phyloP scores from a whole-genome alignment of 1,284 basidiomycete genomes.

The Leccinum subfulvum region DNA sequence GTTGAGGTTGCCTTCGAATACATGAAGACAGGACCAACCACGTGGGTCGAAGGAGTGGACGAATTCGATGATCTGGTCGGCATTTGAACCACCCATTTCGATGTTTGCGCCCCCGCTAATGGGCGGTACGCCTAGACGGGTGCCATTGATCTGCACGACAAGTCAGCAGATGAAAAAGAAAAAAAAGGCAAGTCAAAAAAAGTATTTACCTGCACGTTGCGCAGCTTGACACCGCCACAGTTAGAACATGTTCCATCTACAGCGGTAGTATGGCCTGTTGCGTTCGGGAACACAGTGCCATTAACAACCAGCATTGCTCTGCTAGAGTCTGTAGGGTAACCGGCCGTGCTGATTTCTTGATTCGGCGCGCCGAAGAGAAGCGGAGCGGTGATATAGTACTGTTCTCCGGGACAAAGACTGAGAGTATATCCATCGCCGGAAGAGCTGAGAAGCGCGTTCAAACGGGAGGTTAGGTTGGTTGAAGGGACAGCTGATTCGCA shows the following conservation, averaged over 20 bases:
- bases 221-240: conserved; percentile 59
- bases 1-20: conserved; percentile 57
- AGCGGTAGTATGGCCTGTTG: conserved; percentile 67
- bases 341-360: conserved; percentile 78
- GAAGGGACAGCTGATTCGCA: conserved; percentile 58
- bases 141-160: conserved; percentile 59
- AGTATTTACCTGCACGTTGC: conserved; percentile 64
- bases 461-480: conserved; percentile 64
- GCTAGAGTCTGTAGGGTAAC: conserved; percentile 62
- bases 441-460: conserved; percentile 64
- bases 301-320: conserved; percentile 56
- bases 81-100: conserved; percentile 73
- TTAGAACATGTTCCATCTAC: conserved; percentile 60
- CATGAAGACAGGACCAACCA: conserved; percentile 73
- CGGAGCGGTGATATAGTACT: conserved; percentile 63
- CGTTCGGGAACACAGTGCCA: conserved; percentile 50
- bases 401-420: conserved; percentile 58
- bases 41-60: conserved; percentile 71
- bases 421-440: conserved; percentile 67
- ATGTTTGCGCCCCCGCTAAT: conserved; percentile 70
- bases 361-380: conserved; percentile 62
- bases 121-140: conserved; percentile 49
- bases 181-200: conserved; percentile 25
- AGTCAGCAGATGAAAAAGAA: conserved; percentile 31
- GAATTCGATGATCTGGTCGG: conserved; percentile 66